Base-by-base conservation (phyloP, 352 stramenopile species). In the Phytophthora fragariae region DNA sequence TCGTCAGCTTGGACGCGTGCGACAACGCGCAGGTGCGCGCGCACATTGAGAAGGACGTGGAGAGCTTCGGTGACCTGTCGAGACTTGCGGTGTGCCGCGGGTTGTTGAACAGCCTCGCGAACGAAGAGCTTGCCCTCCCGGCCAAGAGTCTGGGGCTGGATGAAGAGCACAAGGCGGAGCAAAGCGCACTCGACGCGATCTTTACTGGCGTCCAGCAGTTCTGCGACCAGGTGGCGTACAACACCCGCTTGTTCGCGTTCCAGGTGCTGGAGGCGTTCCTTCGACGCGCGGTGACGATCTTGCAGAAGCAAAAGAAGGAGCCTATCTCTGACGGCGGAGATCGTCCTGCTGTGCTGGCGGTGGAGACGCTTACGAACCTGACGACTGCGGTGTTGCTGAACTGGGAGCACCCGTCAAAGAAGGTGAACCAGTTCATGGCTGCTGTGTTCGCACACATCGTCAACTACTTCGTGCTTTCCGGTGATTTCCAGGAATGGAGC, bases 351-450 rank as follows among this genome's bases (percentile, higher is more conserved):
- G 54, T 73, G 17, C 53, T 92, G 27, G 58, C 72, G 6, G 50
- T 65, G 8, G 44, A 75, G 17, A 93, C 86, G 12, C 58, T 94
- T 29, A 75, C 75, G 0, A 79, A 64, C 27, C 60, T 95, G 27
- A 91, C 88, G 17, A 78, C 79, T 53, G 72, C 83, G 1, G 72
- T 96, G 15, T 46, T 96, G 54, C 73, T 93, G 53, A 94, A 96
- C 75, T 96, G 89, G 89, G 89, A 94, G 54, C 88, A 96, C 59
- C 87, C 86, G 41, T 91, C 87, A 17, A 96, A 94, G 76, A 89
- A 89, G 29, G 86, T 96, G 54, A 94, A 96, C 58, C 89, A 96
- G 75, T 94, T 94, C 41, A 94, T 96, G 89, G 77, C 87, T 62
- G 68, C 74, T n/a, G 85, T 96, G 63, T 96, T 96, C 59, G 79